phyloP scores from a whole-genome alignment of 1,284 basidiomycete species.

The Ganoderma sinense region DNA sequence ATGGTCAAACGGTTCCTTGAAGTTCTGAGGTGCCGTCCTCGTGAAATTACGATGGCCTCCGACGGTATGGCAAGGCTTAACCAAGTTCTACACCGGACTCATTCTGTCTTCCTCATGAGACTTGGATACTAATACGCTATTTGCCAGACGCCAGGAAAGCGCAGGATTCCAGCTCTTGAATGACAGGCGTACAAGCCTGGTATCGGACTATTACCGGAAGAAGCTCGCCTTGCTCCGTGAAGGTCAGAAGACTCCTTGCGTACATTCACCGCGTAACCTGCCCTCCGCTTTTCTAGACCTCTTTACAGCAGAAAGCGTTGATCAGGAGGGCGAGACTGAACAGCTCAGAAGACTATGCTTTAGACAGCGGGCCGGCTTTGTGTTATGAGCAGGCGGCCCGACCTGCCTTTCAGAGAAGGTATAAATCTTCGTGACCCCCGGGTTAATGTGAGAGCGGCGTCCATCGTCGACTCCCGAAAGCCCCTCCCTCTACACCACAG shows the following conservation, averaged over 20 bases:
- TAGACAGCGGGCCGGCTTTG: neutral
- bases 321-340: constrained; percentile 7
- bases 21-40: neutral
- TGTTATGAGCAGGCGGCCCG: constrained; percentile 1
- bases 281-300: neutral
- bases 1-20: neutral
- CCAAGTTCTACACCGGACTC: neutral
- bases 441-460: neutral
- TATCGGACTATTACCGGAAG: constrained; percentile 13
- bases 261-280: neutral
- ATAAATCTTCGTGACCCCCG: neutral
- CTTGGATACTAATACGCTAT: neutral
- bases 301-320: neutral
- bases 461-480: neutral
- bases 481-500: too few species aligned
- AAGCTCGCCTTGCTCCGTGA: constrained; percentile 3
- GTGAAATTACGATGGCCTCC: neutral
- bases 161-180: neutral
- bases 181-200: neutral
- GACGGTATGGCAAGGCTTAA: neutral
- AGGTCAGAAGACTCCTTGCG: constrained; percentile 1
- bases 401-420: neutral
- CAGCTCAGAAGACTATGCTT: neutral
- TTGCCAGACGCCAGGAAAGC: neutral
- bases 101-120: neutral